These are phyloP conservation scores for Sisymbrium irio DNA, from an alignment of 345 rosid species.

Conservation along the genomic window DNA sequence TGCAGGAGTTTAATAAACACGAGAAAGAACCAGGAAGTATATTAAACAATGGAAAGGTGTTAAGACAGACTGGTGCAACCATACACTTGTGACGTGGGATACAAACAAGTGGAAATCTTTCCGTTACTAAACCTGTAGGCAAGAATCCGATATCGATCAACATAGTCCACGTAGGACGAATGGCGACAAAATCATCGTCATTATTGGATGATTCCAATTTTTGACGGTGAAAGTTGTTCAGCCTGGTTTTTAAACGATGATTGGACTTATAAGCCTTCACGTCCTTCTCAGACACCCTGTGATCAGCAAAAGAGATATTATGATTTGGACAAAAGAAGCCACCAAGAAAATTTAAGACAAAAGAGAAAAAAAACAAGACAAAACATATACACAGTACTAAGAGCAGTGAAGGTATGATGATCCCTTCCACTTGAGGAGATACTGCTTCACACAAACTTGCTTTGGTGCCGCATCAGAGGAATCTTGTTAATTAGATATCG, in stretches of 20 bases:
- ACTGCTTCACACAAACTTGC: constrained; percentile 84
- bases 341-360: constrained; percentile 15
- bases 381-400: constrained; percentile 46
- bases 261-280: constrained; percentile 85
- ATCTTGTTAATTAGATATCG: constrained; percentile 57
- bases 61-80: too few relatives aligned
- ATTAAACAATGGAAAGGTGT: too few relatives aligned
- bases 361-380: not conserved
- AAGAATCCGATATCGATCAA: constrained; percentile 95
- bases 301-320: not conserved
- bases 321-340: not conserved
- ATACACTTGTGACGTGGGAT: too few relatives aligned
- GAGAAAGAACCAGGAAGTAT: too few relatives aligned
- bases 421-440: constrained; percentile 99
- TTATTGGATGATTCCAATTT: constrained; percentile 51
- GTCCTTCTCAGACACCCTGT: constrained; percentile 94
- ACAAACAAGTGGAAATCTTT: not conserved
- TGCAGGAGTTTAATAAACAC: too few relatives aligned
- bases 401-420: constrained; percentile 94
- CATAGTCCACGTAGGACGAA: constrained; percentile 96
- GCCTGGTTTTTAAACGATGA: constrained; percentile 84
- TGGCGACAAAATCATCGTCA: constrained; percentile 88
- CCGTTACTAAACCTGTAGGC: constrained; percentile 67
- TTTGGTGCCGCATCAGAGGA: constrained; percentile 62
- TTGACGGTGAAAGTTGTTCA: constrained; percentile 89